phyloP scores from a whole-genome alignment of 2,329 filamentous ascomycete genomes.

The Ampelomyces quisqualis region DNA sequence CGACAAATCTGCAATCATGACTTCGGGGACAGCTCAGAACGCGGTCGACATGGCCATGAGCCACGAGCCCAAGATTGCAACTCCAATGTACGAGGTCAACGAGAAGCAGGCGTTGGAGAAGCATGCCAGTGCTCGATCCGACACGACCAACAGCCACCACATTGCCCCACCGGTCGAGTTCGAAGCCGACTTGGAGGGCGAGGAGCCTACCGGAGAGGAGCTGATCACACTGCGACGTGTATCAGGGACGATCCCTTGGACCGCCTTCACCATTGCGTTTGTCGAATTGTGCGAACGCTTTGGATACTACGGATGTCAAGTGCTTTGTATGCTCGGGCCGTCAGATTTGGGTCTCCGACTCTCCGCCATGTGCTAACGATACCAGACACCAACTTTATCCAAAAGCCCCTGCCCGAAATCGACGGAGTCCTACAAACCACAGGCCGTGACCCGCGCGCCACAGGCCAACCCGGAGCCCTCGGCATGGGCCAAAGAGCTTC shows the following conservation, averaged over 20 bases:
- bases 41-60: constrained; percentile 39
- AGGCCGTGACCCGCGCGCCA: constrained; percentile 28
- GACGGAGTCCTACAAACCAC: constrained; percentile 37
- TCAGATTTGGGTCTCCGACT: too few relatives aligned
- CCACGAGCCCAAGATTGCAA: constrained; percentile 38
- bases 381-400: constrained; percentile 45
- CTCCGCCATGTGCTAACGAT: constrained; percentile 8
- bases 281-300: constrained; percentile 76
- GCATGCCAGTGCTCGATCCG: constrained; percentile 26
- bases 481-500: constrained; percentile 12
- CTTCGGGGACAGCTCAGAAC: constrained; percentile 35
- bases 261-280: constrained; percentile 69
- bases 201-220: constrained; percentile 62
- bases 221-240: constrained; percentile 62
- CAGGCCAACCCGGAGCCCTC: constrained; percentile 39
- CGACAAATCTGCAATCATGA: constrained; percentile 17
- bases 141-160: constrained; percentile 19
- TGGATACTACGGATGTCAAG: constrained; percentile 72
- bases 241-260: constrained; percentile 64
- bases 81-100: constrained; percentile 33
- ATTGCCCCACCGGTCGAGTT: constrained; percentile 27
- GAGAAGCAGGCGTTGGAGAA: constrained; percentile 40
- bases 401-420: constrained; percentile 39
- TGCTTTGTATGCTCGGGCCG: constrained; percentile 65
- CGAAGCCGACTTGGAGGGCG: constrained; percentile 38